Evolutionary conservation across 805 yeast genomes (phyloP).

Genomic region (Pichia californica): DNA sequence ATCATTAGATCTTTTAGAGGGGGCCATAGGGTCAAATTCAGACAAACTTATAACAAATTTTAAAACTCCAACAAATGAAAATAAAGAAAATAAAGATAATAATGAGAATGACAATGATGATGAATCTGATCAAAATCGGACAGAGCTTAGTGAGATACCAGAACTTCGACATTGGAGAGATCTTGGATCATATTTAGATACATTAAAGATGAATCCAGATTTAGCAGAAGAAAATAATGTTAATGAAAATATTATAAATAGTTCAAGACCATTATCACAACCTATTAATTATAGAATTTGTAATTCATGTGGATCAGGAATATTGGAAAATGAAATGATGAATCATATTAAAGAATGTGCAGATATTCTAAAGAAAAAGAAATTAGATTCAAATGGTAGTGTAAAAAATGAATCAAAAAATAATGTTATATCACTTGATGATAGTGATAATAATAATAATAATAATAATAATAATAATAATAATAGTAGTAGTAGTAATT

Average conservation of each 20-base stretch:
- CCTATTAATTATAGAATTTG: constrained; percentile 41
- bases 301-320: constrained; percentile 41
- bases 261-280: constrained; percentile 31
- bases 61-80: neutral
- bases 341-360: constrained; percentile 37
- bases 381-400: too few species aligned
- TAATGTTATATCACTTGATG: constrained; percentile 17
- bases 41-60: neutral
- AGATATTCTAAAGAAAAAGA: too few species aligned
- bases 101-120: neutral
- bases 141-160: constrained; percentile 10
- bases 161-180: constrained; percentile 31
- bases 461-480: too few species aligned
- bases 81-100: neutral
- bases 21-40: constrained; percentile 3
- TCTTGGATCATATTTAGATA: constrained; percentile 29
- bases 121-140: too few species aligned
- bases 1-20: constrained; percentile 1
- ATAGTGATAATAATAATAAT: neutral
- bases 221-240: constrained; percentile 8
- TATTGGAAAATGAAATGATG: constrained; percentile 31
- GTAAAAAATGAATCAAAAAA: too few species aligned
- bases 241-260: constrained; percentile 1
- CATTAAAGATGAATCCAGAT: constrained; percentile 16
- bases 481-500: neutral